Base-by-base conservation (phyloP, 306 rosid species). In the Rosa multiflora region DNA sequence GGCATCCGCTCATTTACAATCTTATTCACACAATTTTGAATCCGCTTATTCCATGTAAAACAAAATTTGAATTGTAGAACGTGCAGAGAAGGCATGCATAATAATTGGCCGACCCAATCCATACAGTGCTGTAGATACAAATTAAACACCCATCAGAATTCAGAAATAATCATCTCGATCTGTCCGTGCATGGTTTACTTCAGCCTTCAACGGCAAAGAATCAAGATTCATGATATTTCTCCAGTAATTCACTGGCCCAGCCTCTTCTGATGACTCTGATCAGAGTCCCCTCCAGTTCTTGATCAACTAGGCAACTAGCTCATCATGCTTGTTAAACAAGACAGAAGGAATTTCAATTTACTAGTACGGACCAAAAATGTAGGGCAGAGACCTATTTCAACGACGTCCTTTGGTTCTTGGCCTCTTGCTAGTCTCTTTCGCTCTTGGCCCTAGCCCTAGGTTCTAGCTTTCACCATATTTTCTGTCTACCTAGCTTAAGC, bases 321-420 rank as follows among this genome's bases (percentile, higher is more conserved):
- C 26, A 23, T 23, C 26, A 23, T 48, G 68, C 55, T 75, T 4
- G 52, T 15, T 43, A 43, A 59, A 43, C 70, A 75, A 32, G 62
- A 59, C 78, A 75, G 26, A 62, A 75, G 47, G 79, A 62, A 76
- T 29, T 62, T 76, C 61, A 62, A 62, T 59, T 75, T 61, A 4
- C 35, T 37, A 44, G 61, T 44, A 32, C 46, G 43, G 11, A 63
- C 43, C 8, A 58, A 23, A 55, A 5, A 17, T 17, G 79, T 76
- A 62, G 71, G 79, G 40, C 53, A 44, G 70, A 7, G 5, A 23
- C 32, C 71, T 3, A 8, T 17, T 39, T 53, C 66, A 72, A 37
- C 26, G 0, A 26, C 44, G 18, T 43, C 37, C 42, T 15, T 42
- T 75, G 46, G 18, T 21, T 59, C 46, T 75, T 75, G 37, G 46